phyloP scores from a whole-genome alignment of 2,329 filamentous ascomycete genomes.

The Ceratocystiopsis minuta region DNA sequence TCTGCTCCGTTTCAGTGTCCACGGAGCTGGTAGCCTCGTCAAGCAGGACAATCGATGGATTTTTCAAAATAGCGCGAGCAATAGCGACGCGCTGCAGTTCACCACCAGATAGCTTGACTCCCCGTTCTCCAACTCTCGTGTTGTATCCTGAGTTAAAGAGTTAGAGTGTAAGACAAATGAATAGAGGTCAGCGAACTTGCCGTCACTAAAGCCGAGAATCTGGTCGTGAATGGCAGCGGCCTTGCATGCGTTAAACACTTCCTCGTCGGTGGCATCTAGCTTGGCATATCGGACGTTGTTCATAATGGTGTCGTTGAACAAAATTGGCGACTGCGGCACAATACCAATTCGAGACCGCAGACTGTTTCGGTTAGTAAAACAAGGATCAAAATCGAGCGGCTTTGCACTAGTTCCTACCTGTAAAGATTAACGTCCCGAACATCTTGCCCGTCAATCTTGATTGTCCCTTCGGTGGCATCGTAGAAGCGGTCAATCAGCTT shows the following conservation, averaged over 20 bases:
- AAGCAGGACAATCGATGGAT: slow-evolving; percentile 56
- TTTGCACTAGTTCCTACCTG: slow-evolving; percentile 16
- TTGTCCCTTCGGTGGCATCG: slow-evolving; percentile 32
- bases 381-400: too few species aligned
- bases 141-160: slow-evolving; percentile 21
- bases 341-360: slow-evolving; percentile 36
- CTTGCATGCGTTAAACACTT: slow-evolving; percentile 34
- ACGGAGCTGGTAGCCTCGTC: slow-evolving; percentile 69
- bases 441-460: slow-evolving; percentile 38
- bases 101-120: slow-evolving; percentile 45
- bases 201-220: slow-evolving; percentile 33
- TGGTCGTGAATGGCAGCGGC: slow-evolving; percentile 41
- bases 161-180: slow-evolving; percentile 6
- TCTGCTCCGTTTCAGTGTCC: slow-evolving; percentile 49
- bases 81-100: slow-evolving; percentile 51
- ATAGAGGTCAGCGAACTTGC: slow-evolving; percentile 10
- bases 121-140: slow-evolving; percentile 32
- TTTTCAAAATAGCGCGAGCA: slow-evolving; percentile 54
- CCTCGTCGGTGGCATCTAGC: slow-evolving; percentile 33
- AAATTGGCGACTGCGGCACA: slow-evolving; percentile 35
- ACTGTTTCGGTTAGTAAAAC: neutral
- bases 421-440: slow-evolving; percentile 33
- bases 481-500: slow-evolving; percentile 43
- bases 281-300: slow-evolving; percentile 41
- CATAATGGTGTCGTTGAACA: slow-evolving; percentile 41